Evolutionary conservation across 805 yeast genomes (phyloP).

Genomic region (Millerago galiae): DNA sequence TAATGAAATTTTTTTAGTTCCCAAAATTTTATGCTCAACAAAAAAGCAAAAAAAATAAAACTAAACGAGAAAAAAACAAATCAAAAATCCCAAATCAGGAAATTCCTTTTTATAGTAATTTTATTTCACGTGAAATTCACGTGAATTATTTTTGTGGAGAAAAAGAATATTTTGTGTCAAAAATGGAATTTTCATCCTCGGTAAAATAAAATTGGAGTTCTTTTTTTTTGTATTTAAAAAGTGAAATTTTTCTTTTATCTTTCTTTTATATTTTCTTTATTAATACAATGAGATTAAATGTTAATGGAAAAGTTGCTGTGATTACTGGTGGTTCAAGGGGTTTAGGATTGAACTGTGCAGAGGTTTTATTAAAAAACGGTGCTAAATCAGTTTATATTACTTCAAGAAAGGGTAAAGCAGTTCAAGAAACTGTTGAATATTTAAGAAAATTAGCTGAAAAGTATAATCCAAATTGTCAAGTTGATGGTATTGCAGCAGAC

Average conservation of each 20-base stretch:
- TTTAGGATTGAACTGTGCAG: slow-evolving; percentile 63
- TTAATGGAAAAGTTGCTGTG: slow-evolving; percentile 57
- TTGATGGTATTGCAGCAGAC: slow-evolving; percentile 52
- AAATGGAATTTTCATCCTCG: background rate
- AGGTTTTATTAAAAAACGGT: slow-evolving; percentile 53
- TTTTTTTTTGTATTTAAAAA: background rate
- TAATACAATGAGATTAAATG: slow-evolving; percentile 24
- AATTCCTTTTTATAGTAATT: background rate
- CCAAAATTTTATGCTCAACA: background rate
- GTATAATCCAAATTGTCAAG: slow-evolving; percentile 22
- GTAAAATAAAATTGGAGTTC: background rate
- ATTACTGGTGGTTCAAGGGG: slow-evolving; percentile 77
- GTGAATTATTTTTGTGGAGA: background rate
- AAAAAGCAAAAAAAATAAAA: background rate
- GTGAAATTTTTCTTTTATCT: background rate
- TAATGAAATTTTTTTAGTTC: too few species aligned
- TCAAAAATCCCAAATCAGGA: background rate
- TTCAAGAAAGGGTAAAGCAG: slow-evolving; percentile 57
- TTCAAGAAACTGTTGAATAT: slow-evolving; percentile 45
- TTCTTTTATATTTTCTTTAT: background rate
- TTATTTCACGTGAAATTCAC: background rate
- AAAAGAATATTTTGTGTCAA: background rate
- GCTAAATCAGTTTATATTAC: slow-evolving; percentile 57
- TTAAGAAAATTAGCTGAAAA: slow-evolving; percentile 27
- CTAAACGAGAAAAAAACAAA: background rate